A percentile compares a stretch with the other conserved stretches of the same genome.
Evolutionary conservation across 352 stramenopile species (phyloP).

Genomic region (Globisporangium emineosum): DNA sequence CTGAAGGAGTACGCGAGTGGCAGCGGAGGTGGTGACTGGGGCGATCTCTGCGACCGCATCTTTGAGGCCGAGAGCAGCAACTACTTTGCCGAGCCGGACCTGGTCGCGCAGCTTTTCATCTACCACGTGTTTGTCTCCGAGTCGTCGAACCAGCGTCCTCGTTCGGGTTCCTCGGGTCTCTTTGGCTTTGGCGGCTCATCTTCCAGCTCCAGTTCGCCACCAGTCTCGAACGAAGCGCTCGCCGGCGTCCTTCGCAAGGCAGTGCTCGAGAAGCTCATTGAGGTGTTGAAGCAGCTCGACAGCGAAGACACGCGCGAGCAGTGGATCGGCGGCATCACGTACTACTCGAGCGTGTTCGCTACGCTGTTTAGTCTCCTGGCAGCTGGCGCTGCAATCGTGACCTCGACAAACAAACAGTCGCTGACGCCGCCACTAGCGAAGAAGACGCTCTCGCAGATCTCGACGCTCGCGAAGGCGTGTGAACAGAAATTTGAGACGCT

Average conservation of each 20-base stretch:
- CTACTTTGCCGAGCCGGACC: conserved; percentile 65
- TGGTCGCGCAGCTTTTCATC: conserved; percentile 57
- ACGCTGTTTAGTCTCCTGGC: conserved; percentile 45
- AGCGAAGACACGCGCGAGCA: conserved; percentile 17
- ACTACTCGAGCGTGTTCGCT: conserved; percentile 64
- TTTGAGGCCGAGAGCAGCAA: conserved; percentile 82
- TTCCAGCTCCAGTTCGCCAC: not conserved
- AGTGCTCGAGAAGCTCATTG: conserved; percentile 30
- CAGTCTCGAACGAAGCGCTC: conserved; percentile 7
- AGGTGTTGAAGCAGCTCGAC: conserved; percentile 10
- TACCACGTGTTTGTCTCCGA: conserved; percentile 33
- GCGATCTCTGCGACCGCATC: conserved; percentile 63
- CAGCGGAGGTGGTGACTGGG: conserved; percentile 25
- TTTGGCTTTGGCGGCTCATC: conserved; percentile 6
- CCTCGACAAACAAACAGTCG: conserved; percentile 10
- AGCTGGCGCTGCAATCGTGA: conserved; percentile 37
- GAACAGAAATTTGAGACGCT: conserved; percentile 24
- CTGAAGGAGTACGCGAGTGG: conserved; percentile 40
- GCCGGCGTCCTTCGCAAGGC: conserved; percentile 22
- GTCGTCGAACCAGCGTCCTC: conserved; percentile 1
- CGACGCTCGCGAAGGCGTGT: conserved; percentile 9
- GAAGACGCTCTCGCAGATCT: conserved; percentile 18
- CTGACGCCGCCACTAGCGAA: not conserved
- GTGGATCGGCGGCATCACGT: conserved; percentile 65
- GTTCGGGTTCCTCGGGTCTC: conserved; percentile 7